Evolutionary conservation across 2,329 filamentous ascomycete genomes (phyloP).

Genomic region (Aquanectria penicillioides): DNA sequence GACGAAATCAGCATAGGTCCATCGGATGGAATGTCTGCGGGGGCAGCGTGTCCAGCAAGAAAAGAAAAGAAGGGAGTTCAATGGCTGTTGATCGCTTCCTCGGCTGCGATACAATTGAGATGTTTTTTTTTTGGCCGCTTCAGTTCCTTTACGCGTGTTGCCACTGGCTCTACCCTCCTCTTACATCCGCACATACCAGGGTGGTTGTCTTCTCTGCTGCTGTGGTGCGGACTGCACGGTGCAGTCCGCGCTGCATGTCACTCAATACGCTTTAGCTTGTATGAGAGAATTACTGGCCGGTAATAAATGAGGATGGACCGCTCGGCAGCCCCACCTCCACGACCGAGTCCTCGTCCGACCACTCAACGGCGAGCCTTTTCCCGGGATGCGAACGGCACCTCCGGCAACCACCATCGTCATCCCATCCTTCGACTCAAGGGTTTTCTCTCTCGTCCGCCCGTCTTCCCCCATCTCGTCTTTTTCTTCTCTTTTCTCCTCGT

Average conservation of each 20-base stretch:
- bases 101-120: too few relatives aligned
- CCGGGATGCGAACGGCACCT: constrained; percentile 35
- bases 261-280: constrained; percentile 13
- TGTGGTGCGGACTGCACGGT: too few relatives aligned
- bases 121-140: too few relatives aligned
- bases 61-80: too few relatives aligned
- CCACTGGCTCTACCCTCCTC: too few relatives aligned
- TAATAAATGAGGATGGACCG: constrained; percentile 31
- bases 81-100: too few relatives aligned
- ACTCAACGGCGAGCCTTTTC: constrained; percentile 38
- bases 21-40: background rate
- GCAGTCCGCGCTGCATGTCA: background rate
- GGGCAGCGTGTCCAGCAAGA: too few relatives aligned
- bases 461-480: constrained; percentile 12
- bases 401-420: constrained; percentile 32
- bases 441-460: constrained; percentile 23
- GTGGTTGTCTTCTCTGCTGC: background rate
- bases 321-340: constrained; percentile 42
- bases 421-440: constrained; percentile 7
- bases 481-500: constrained; percentile 24
- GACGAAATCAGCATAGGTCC: too few relatives aligned
- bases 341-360: constrained; percentile 35
- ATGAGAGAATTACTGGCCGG: constrained; percentile 39
- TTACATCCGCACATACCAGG: too few relatives aligned
- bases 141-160: too few relatives aligned